Percentiles rank a stretch among this genome's conserved stretches.
Evolutionary conservation across 1,139 yeast genomes (phyloP).

Genomic region (Magnusiomyces sp.): DNA sequence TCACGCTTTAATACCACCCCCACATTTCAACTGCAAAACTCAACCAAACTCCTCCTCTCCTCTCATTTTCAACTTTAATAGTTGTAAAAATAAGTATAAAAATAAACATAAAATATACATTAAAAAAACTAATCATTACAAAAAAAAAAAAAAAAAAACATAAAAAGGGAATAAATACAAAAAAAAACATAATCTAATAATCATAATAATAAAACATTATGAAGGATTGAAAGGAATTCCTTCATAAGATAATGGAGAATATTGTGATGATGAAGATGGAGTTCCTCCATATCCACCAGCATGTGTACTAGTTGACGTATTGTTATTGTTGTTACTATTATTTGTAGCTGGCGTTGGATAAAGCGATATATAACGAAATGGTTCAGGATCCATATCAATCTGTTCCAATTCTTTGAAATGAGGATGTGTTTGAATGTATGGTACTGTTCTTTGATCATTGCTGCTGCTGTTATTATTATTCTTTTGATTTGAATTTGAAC

Average conservation of each 20-base stretch:
- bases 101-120: no score
- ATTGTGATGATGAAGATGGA: background rate
- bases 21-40: no score
- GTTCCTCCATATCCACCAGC: slow-evolving; percentile 9
- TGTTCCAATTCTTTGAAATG: slow-evolving; percentile 21
- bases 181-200: no score
- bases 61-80: no score
- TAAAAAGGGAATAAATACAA: no score
- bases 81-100: no score
- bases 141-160: no score
- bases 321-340: background rate
- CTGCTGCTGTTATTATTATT: slow-evolving; percentile 6
- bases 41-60: no score
- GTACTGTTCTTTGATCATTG: slow-evolving; percentile 8
- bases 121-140: background rate
- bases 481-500: no score
- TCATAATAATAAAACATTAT: slow-evolving; percentile 4
- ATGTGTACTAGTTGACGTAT: slow-evolving; percentile 16
- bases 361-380: slow-evolving; percentile 11
- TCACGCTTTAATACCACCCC: no score
- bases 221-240: slow-evolving; percentile 28
- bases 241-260: slow-evolving; percentile 14
- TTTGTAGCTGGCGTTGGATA: background rate
- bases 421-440: slow-evolving; percentile 15
- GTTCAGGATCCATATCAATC: slow-evolving; percentile 21